Conservation (phyloP, 208 protist species). For the Acanthamoeba triangularis region DNA sequence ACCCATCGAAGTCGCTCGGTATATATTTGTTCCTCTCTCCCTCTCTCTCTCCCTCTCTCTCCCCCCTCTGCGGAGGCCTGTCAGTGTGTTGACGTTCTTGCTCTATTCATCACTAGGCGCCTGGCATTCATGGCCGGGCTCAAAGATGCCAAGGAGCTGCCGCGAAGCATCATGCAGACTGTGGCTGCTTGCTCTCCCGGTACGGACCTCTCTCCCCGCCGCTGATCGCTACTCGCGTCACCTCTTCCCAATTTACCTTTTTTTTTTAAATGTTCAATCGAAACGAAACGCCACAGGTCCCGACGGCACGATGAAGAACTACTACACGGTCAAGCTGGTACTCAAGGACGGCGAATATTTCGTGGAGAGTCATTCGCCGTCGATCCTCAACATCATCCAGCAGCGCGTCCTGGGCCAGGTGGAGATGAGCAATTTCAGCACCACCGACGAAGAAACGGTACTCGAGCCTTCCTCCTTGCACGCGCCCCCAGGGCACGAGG, state of each 20-base stretch:
- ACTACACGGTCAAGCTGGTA: conserved; percentile 91
- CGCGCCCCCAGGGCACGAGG: background rate
- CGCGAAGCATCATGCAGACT: conserved; percentile 17
- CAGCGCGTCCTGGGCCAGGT: conserved; percentile 22
- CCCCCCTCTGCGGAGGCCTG: no score
- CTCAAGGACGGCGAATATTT: conserved; percentile 89
- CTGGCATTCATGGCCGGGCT: conserved; percentile 54
- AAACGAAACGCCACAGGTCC: background rate
- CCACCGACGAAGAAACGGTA: conserved; percentile 14
- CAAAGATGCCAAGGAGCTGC: conserved; percentile 25
- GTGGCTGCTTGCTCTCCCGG: background rate
- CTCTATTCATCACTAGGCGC: background rate
- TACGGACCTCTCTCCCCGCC: background rate
- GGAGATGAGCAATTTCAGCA: background rate
- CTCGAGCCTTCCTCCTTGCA: background rate
- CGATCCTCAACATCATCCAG: conserved; percentile 78
- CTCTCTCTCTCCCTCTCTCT: background rate
- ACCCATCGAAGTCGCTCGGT: conserved; percentile 37
- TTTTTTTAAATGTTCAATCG: background rate
- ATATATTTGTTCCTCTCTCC: background rate
- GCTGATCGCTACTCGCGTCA: background rate
- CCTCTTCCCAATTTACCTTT: background rate
- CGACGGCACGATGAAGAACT: conserved; percentile 66
- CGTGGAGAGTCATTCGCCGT: conserved; percentile 87
- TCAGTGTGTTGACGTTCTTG: background rate